Percentiles rank a stretch among this genome's conserved stretches.
Evolutionary conservation across 2,329 filamentous ascomycete species (phyloP).

Genomic region (Diaporthe humulicola): DNA sequence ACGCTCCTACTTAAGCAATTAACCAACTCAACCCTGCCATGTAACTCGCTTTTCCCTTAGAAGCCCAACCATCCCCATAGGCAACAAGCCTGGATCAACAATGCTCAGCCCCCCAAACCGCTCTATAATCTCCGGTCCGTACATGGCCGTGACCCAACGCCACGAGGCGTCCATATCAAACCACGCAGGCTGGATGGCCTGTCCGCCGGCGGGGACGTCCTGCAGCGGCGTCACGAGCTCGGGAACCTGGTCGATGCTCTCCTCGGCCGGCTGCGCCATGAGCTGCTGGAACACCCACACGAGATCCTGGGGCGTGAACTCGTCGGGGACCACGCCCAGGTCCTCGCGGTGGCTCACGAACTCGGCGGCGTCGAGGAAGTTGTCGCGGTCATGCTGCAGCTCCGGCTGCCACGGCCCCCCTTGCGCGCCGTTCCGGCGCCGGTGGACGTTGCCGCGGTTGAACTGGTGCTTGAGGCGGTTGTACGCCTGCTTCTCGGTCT

Average conservation of each 20-base stretch:
- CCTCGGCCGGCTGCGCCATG: slow-evolving; percentile 49
- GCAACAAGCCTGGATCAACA: slow-evolving; percentile 59
- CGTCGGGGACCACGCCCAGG: slow-evolving; percentile 47
- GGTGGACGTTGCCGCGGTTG: slow-evolving; percentile 42
- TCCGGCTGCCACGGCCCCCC: slow-evolving; percentile 49
- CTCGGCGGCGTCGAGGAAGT: slow-evolving; percentile 61
- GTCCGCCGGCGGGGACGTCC: not conserved
- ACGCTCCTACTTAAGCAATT: not conserved
- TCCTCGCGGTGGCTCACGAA: slow-evolving; percentile 58
- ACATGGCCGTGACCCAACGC: slow-evolving; percentile 61
- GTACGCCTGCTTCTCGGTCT: slow-evolving; percentile 53
- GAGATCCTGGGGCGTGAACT: slow-evolving; percentile 44
- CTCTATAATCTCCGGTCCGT: slow-evolving; percentile 58
- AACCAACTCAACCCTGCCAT: slow-evolving; percentile 50
- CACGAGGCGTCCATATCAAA: slow-evolving; percentile 56
- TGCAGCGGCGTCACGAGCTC: slow-evolving; percentile 43
- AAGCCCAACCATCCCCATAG: slow-evolving; percentile 61
- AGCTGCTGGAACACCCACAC: slow-evolving; percentile 52
- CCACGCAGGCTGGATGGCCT: slow-evolving; percentile 46
- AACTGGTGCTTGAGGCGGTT: slow-evolving; percentile 53
- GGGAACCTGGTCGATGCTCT: slow-evolving; percentile 44
- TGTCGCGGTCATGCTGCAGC: slow-evolving; percentile 46
- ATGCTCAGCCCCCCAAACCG: slow-evolving; percentile 60
- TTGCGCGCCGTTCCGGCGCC: slow-evolving; percentile 36
- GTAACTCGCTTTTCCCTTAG: slow-evolving; percentile 58